Evolutionary conservation across 1,284 basidiomycete species (phyloP).

Genomic region (Trichosporon sp.): DNA sequence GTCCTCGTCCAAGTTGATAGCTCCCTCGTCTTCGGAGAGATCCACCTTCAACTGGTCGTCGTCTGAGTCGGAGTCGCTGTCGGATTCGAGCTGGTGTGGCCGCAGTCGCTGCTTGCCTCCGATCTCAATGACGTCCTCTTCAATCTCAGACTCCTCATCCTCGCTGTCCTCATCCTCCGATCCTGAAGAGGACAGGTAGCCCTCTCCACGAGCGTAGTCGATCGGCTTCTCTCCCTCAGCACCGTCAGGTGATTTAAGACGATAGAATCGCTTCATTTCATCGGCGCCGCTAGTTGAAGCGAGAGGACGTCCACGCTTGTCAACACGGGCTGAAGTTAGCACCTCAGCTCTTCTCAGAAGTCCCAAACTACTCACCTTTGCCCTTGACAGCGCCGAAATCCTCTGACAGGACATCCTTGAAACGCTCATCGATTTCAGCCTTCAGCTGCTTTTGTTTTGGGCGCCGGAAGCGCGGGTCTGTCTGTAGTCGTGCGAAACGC

Average conservation of each 20-base stretch:
- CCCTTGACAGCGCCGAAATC: slow-evolving; percentile 45
- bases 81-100: not conserved
- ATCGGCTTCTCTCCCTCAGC: slow-evolving; percentile 50
- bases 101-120: slow-evolving; percentile 53
- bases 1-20: slow-evolving; percentile 57
- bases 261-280: slow-evolving; percentile 76
- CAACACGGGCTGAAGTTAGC: slow-evolving; percentile 58
- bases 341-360: not conserved
- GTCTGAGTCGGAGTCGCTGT: slow-evolving; percentile 37
- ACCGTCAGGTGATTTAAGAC: slow-evolving; percentile 50
- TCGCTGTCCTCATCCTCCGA: slow-evolving; percentile 62
- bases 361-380: slow-evolving; percentile 24
- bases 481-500: slow-evolving; percentile 78
- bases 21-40: slow-evolving; percentile 53
- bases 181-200: slow-evolving; percentile 75
- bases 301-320: slow-evolving; percentile 86
- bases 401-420: slow-evolving; percentile 67
- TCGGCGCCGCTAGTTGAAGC: slow-evolving; percentile 64
- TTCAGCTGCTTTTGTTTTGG: slow-evolving; percentile 75
- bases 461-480: slow-evolving; percentile 86
- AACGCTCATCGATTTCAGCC: slow-evolving; percentile 88
- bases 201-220: slow-evolving; percentile 88
- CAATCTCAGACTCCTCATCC: slow-evolving; percentile 40
- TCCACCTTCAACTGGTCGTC: slow-evolving; percentile 54
- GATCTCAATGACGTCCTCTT: slow-evolving; percentile 50